phyloP scores from a whole-genome alignment of 1,284 basidiomycete genomes.

The Fomitiporia mediterranea region DNA sequence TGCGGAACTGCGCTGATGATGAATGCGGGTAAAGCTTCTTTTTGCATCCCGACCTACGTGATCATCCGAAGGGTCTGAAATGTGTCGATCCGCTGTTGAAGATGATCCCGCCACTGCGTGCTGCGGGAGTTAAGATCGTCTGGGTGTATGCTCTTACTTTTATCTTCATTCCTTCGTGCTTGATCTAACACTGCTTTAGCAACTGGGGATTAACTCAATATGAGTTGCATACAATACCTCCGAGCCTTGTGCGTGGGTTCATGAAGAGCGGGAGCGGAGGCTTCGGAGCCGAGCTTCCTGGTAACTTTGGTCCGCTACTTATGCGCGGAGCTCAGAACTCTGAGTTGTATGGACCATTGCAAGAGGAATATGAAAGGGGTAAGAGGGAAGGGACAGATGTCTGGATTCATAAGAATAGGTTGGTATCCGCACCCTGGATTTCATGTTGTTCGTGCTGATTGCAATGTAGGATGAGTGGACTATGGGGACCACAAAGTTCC shows the following conservation, averaged over 20 bases:
- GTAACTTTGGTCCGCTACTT: constrained; percentile 51
- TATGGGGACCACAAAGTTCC: constrained; percentile 59
- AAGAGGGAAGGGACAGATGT: constrained; percentile 52
- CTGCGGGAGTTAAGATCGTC: constrained; percentile 53
- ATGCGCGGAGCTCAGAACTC: constrained; percentile 55
- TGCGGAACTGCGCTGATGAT: not conserved
- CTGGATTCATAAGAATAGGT: constrained; percentile 73
- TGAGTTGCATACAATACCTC: constrained; percentile 58
- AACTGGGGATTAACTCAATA: constrained; percentile 67
- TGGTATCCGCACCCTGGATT: constrained; percentile 14
- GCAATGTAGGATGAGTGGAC: constrained; percentile 52
- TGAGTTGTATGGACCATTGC: constrained; percentile 57
- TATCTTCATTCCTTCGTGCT: constrained; percentile 10
- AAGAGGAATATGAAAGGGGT: constrained; percentile 50
- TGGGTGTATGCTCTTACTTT: constrained; percentile 49
- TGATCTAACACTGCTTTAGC: constrained; percentile 30
- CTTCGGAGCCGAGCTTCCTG: constrained; percentile 53
- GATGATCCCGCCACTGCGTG: constrained; percentile 44
- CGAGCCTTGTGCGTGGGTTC: constrained; percentile 48
- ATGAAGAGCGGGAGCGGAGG: constrained; percentile 46
- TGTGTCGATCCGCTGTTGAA: constrained; percentile 54
- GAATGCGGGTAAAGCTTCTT: constrained; percentile 48
- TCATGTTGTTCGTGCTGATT: not conserved
- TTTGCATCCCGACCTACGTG: constrained; percentile 55
- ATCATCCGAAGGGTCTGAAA: constrained; percentile 51